Evolutionary conservation across 768 basidiomycete species (phyloP).

Genomic region (Pleurotus eryngii): DNA sequence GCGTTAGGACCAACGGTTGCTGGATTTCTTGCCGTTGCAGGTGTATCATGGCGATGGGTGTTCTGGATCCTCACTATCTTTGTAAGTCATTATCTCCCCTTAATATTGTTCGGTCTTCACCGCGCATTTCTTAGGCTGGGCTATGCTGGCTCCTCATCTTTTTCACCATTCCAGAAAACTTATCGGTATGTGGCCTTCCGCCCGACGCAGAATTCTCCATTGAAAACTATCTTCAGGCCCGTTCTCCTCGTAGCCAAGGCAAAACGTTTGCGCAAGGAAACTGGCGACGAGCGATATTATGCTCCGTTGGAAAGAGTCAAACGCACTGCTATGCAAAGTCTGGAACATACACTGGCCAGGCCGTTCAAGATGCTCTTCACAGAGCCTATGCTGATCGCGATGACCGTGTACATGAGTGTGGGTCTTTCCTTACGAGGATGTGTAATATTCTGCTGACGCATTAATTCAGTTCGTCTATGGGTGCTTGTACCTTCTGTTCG

Average conservation of each 20-base stretch:
- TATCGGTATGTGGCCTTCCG: conserved; percentile 39
- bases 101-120: not conserved
- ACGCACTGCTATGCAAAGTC: conserved; percentile 33
- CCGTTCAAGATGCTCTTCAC: conserved; percentile 63
- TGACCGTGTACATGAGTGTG: conserved; percentile 63
- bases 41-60: conserved; percentile 60
- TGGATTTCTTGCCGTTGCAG: conserved; percentile 37
- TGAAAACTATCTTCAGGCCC: conserved; percentile 34
- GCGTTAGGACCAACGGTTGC: conserved; percentile 54
- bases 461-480: conserved; percentile 55
- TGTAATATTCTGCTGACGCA: not conserved
- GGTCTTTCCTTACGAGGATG: conserved; percentile 14
- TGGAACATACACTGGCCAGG: conserved; percentile 45
- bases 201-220: not conserved
- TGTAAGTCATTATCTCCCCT: conserved; percentile 28
- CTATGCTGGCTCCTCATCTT: conserved; percentile 45
- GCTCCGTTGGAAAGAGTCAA: conserved; percentile 46
- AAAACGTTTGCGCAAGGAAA: conserved; percentile 43
- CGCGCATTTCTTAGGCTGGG: conserved; percentile 34
- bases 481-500: conserved; percentile 57
- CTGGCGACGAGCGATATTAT: conserved; percentile 48
- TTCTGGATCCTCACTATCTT: conserved; percentile 65
- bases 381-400: conserved; percentile 64
- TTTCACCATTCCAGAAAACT: conserved; percentile 68
- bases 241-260: conserved; percentile 54